Conservation (phyloP, 1,139 yeast genomes). For the Pichiaceae sp. region DNA sequence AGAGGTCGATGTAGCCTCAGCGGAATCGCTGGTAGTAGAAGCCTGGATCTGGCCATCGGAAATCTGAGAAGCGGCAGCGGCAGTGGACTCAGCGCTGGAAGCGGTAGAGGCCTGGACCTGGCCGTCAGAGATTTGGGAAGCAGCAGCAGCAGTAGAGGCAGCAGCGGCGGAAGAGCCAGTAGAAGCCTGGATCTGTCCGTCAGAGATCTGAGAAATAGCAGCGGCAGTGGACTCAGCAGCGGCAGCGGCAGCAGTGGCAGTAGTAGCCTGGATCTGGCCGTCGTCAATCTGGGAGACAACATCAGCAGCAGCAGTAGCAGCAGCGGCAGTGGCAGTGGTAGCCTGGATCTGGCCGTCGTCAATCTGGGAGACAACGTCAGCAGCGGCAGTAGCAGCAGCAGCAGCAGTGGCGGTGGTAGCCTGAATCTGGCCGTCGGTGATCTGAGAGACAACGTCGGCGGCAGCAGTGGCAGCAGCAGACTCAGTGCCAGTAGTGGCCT, state of each 20-base stretch:
- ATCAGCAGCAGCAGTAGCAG: conserved; percentile 23
- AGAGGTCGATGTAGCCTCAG: conserved; percentile 25
- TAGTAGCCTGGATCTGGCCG: conserved; percentile 34
- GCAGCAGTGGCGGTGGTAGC: conserved; percentile 27
- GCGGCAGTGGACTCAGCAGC: conserved; percentile 27
- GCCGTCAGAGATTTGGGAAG: conserved; percentile 33
- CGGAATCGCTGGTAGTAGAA: conserved; percentile 25
- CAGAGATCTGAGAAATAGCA: conserved; percentile 19
- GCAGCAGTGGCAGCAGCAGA: conserved; percentile 26
- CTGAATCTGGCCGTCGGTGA: conserved; percentile 36
- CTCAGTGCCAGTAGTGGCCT: conserved; percentile 30
- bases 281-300: conserved; percentile 31
- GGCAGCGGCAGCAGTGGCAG: conserved; percentile 20
- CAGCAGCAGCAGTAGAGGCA: conserved; percentile 16
- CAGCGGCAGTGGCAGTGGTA: conserved; percentile 26
- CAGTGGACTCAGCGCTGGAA: conserved; percentile 30
- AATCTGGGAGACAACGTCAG: conserved; percentile 27
- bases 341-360: conserved; percentile 33
- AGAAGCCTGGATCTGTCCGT: conserved; percentile 9
- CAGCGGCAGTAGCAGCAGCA: conserved; percentile 25
- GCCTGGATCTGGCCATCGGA: conserved; percentile 10
- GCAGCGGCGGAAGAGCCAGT: conserved; percentile 32
- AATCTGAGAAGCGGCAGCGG: conserved; percentile 25
- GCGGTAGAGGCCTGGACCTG: conserved; percentile 30
- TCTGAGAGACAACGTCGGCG: conserved; percentile 22